Percentiles rank a stretch among this genome's conserved stretches.
These are phyloP conservation scores for Sisymbrium irio DNA, from an alignment of 345 rosid genomes.

Conservation along the genomic window DNA sequence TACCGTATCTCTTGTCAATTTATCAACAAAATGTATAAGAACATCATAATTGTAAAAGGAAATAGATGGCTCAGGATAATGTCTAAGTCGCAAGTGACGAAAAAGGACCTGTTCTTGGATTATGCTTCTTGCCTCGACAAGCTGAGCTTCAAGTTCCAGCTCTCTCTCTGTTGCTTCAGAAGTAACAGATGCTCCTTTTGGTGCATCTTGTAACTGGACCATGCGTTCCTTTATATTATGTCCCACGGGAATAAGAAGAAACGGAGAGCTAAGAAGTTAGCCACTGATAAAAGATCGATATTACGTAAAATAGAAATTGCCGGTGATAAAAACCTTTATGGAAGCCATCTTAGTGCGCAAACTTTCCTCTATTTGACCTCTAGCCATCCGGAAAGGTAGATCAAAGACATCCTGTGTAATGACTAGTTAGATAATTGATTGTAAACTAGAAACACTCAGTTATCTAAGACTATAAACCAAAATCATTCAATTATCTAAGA, in stretches of 20 bases:
- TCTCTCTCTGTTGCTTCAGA: constrained; percentile 97
- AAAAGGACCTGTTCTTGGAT: constrained; percentile 89
- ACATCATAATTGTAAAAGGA: background rate
- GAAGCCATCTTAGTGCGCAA: constrained; percentile 93
- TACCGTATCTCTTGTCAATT: background rate
- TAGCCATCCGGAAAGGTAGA: constrained; percentile 87
- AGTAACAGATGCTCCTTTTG: constrained; percentile 85
- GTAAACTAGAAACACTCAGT: background rate
- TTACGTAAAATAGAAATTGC: background rate
- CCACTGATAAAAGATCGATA: background rate
- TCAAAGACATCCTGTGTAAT: constrained; percentile 81
- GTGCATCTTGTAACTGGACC: constrained; percentile 92
- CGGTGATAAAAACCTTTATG: constrained; percentile 56
- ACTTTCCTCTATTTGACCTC: constrained; percentile 98
- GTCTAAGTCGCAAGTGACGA: background rate
- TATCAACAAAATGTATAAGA: background rate
- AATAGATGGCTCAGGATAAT: background rate
- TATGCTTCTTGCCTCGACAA: constrained; percentile 98
- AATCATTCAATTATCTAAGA: background rate
- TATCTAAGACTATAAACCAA: background rate
- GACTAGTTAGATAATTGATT: constrained; percentile 1
- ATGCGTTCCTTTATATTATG: constrained; percentile 37
- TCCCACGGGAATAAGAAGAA: background rate
- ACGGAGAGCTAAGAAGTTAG: constrained; percentile 6
- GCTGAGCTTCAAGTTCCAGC: constrained; percentile 99